Percentiles rank a stretch among this genome's conserved stretches.
Conservation (phyloP, 768 basidiomycete species). For the Punctularia strigosozonata region DNA sequence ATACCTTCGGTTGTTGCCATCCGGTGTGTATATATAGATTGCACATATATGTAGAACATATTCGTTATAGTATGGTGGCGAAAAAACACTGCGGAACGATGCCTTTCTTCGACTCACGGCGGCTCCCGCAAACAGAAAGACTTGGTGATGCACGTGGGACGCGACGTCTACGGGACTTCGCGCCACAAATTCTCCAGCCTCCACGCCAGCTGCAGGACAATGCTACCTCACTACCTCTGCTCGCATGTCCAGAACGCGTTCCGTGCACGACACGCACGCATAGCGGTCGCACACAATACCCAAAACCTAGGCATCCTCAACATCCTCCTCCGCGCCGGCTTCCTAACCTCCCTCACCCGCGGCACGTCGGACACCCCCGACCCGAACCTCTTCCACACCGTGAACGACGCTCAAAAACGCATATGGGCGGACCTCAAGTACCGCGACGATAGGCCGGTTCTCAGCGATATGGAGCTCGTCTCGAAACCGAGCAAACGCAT, state of each 20-base stretch:
- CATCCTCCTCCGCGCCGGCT: constrained; percentile 86
- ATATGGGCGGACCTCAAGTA: constrained; percentile 96
- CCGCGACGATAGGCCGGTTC: constrained; percentile 78
- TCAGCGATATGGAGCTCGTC: constrained; percentile 69
- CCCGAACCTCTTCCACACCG: constrained; percentile 48
- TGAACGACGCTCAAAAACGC: constrained; percentile 53
- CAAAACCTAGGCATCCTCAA: constrained; percentile 89
- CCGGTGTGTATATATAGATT: too few relatives aligned
- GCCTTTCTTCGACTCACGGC: too few relatives aligned
- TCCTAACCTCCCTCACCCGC: constrained; percentile 72
- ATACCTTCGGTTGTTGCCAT: too few relatives aligned
- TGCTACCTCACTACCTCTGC: constrained; percentile 77
- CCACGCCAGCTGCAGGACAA: constrained; percentile 21
- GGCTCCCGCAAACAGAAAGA: too few relatives aligned
- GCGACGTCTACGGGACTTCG: too few relatives aligned
- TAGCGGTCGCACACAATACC: constrained; percentile 72
- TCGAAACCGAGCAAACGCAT: constrained; percentile 77
- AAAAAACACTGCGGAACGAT: too few relatives aligned
- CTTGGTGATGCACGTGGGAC: too few relatives aligned
- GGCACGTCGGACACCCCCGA: constrained; percentile 58
- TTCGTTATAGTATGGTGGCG: too few relatives aligned
- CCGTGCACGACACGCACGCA: constrained; percentile 66
- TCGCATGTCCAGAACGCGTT: constrained; percentile 89
- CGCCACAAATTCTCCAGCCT: too few relatives aligned
- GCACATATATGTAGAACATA: too few relatives aligned